Percentiles rank a stretch among this genome's conserved stretches.
Evolutionary conservation across 2,329 filamentous ascomycete genomes (phyloP).

Genomic region (Pseudodiploospora longispora): DNA sequence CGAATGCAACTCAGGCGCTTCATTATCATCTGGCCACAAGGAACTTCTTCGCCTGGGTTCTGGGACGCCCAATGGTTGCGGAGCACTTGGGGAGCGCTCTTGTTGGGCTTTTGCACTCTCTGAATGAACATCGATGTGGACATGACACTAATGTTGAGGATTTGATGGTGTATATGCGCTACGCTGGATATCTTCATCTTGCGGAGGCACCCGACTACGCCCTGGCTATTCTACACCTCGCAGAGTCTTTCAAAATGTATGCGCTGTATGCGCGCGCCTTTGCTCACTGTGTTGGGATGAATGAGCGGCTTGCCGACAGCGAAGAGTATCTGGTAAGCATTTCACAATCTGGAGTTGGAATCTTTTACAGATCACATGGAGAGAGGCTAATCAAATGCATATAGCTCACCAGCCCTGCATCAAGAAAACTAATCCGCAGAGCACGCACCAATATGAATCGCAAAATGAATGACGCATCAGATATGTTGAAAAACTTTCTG

Average conservation of each 20-base stretch:
- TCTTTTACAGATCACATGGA: neutral
- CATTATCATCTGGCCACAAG: conserved; percentile 60
- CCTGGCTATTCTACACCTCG: conserved; percentile 57
- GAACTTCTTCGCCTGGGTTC: conserved; percentile 69
- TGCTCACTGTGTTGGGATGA: conserved; percentile 73
- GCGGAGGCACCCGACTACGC: conserved; percentile 59
- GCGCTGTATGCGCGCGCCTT: conserved; percentile 68
- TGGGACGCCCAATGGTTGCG: conserved; percentile 59
- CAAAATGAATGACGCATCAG: conserved; percentile 49
- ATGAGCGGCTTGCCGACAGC: conserved; percentile 46
- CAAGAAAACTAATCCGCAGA: conserved; percentile 57
- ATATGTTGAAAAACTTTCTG: conserved; percentile 58
- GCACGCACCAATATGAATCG: conserved; percentile 58
- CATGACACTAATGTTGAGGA: conserved; percentile 51
- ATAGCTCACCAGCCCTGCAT: conserved; percentile 42
- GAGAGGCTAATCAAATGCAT: neutral
- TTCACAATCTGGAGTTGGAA: neutral
- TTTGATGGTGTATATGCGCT: conserved; percentile 57
- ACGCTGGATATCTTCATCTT: conserved; percentile 62
- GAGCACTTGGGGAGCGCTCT: conserved; percentile 56
- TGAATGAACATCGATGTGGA: conserved; percentile 51
- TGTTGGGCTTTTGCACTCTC: conserved; percentile 54
- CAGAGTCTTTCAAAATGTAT: conserved; percentile 55
- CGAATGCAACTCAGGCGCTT: conserved; percentile 46
- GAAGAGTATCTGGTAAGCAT: conserved; percentile 52